phyloP scores from a whole-genome alignment of 352 stramenopile species.

The Globisporangium polare region DNA sequence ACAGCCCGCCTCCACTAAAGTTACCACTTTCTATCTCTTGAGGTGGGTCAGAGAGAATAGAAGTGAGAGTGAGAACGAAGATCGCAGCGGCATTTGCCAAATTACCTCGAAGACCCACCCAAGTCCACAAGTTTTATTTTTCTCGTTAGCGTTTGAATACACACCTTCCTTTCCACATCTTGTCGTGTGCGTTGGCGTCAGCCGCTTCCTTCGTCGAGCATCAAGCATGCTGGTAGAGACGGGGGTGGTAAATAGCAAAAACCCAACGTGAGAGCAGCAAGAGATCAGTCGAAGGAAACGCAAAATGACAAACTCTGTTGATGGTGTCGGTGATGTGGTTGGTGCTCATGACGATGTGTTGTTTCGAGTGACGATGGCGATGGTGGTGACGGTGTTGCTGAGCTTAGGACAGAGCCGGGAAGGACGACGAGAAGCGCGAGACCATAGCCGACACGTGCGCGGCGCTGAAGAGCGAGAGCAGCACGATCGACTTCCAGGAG shows the following conservation, averaged over 20 bases:
- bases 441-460: constrained; percentile 57
- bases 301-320: constrained; percentile 6
- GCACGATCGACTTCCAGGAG: constrained; percentile 67
- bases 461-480: constrained; percentile 58
- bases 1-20: neutral
- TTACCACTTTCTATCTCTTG: neutral
- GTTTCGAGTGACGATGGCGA: neutral
- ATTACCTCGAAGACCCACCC: neutral
- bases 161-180: neutral
- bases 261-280: neutral
- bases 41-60: neutral
- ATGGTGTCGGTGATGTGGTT: neutral
- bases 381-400: neutral
- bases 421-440: constrained; percentile 37
- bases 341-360: neutral
- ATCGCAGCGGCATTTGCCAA: neutral
- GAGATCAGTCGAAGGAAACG: neutral
- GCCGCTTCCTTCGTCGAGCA: too few relatives aligned
- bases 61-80: neutral
- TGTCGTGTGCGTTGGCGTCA: too few relatives aligned
- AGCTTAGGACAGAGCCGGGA: neutral
- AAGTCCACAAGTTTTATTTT: neutral
- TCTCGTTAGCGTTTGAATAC: neutral
- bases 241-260: constrained; percentile 17
- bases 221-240: too few relatives aligned